Conservation (phyloP, 176 grass and related monocot species). For the Bromus sterilis region DNA sequence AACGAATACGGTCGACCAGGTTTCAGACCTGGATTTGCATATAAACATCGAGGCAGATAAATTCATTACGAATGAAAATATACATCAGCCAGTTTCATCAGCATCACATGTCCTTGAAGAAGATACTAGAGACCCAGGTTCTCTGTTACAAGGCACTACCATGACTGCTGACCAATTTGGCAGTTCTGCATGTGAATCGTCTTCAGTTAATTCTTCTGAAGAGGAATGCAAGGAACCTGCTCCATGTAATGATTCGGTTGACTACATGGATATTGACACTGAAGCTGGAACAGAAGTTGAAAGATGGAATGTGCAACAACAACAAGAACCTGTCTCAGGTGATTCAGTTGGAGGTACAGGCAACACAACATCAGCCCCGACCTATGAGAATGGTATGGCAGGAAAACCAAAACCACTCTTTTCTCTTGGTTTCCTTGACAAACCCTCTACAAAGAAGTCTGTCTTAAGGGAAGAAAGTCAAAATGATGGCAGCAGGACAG, state of each 20-base stretch:
- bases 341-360: conserved; percentile 13
- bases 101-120: conserved; percentile 26
- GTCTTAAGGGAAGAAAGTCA: conserved; percentile 19
- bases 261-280: conserved; percentile 38
- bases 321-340: neutral
- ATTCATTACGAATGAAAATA: neutral
- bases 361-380: conserved; percentile 2
- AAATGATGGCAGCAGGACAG: conserved; percentile 2
- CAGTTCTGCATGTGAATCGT: conserved; percentile 13
- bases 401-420: conserved; percentile 45
- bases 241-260: conserved; percentile 31
- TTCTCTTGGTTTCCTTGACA: conserved; percentile 59
- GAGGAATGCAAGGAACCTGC: conserved; percentile 17
- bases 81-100: conserved; percentile 23
- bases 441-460: conserved; percentile 38
- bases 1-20: conserved; percentile 6
- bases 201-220: conserved; percentile 26
- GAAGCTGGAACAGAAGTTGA: conserved; percentile 25
- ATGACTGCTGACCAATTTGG: conserved; percentile 13
- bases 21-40: conserved; percentile 14
- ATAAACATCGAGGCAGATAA: conserved; percentile 5
- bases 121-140: conserved; percentile 12
- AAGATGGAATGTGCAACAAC: neutral
- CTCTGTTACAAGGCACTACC: conserved; percentile 6
- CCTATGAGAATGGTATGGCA: conserved; percentile 21